These are phyloP conservation scores for Lignosus rhinocerotis DNA, from an alignment of 1,284 basidiomycete genomes.

Conservation along the genomic window DNA sequence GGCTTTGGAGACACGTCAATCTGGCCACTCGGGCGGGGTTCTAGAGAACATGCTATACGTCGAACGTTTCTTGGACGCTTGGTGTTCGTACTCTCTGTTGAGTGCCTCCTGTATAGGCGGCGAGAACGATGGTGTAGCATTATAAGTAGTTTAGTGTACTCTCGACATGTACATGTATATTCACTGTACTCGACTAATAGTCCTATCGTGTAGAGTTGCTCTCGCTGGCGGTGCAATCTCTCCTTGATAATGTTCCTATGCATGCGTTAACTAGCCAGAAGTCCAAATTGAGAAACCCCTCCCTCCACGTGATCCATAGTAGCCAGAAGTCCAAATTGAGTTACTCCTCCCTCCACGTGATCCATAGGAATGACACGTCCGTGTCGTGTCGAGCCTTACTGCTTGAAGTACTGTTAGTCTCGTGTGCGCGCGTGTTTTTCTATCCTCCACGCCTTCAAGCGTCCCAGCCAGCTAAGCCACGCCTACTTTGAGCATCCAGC, in stretches of 20 bases:
- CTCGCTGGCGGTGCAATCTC: slow-evolving; percentile 9
- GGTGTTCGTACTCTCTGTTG: background rate
- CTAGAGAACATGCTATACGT: background rate
- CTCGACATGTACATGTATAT: slow-evolving; percentile 6
- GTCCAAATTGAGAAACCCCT: background rate
- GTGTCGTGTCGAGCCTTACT: background rate
- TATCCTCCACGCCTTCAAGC: background rate
- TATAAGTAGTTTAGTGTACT: slow-evolving; percentile 4
- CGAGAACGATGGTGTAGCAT: slow-evolving; percentile 3
- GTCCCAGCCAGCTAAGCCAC: background rate
- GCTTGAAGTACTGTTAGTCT: too few relatives aligned
- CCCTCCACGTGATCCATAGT: slow-evolving; percentile 10
- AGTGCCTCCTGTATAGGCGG: background rate
- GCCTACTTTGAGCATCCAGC: background rate
- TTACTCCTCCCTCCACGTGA: slow-evolving; percentile 11
- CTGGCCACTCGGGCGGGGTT: background rate
- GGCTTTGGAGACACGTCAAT: background rate
- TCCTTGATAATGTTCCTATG: slow-evolving; percentile 8
- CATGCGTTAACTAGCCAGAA: background rate
- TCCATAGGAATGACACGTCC: slow-evolving; percentile 15
- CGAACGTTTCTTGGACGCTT: slow-evolving; percentile 5
- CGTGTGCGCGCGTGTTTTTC: background rate
- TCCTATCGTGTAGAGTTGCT: slow-evolving; percentile 1
- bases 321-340: background rate
- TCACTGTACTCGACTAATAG: slow-evolving; percentile 15